phyloP scores from a whole-genome alignment of 2,329 filamentous ascomycete genomes.

The Bimuria novae-zelandiae region DNA sequence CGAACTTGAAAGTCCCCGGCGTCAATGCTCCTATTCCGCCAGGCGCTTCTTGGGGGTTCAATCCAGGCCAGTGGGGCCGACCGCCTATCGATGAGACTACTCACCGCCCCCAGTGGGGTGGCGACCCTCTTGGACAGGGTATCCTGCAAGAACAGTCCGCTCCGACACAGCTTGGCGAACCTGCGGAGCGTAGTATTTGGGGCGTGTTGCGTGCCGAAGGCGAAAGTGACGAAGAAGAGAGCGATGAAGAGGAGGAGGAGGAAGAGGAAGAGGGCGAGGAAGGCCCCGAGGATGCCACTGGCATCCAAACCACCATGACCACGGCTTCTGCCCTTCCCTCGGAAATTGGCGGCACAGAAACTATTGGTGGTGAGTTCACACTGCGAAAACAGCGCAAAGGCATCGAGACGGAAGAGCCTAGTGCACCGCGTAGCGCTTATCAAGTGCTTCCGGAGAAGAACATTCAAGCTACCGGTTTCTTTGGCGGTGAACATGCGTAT shows the following conservation, averaged over 20 bases:
- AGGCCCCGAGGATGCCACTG: conserved; percentile 58
- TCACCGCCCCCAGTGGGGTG: conserved; percentile 83
- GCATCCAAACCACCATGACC: conserved; percentile 72
- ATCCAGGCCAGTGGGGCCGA: conserved; percentile 94
- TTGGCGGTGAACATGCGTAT: conserved; percentile 92
- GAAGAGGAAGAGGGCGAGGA: conserved; percentile 67
- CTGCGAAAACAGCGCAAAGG: conserved; percentile 81
- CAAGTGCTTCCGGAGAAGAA: conserved; percentile 89
- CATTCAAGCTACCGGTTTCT: conserved; percentile 87
- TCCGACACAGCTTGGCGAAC: conserved; percentile 64
- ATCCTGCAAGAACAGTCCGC: conserved; percentile 65
- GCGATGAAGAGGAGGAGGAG: conserved; percentile 72
- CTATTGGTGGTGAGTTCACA: conserved; percentile 84
- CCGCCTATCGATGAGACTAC: conserved; percentile 90
- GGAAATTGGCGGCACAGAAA: conserved; percentile 76
- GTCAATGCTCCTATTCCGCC: conserved; percentile 90
- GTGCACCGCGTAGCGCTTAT: conserved; percentile 74
- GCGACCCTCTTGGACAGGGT: conserved; percentile 87
- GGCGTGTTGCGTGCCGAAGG: conserved; percentile 84
- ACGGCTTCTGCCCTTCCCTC: conserved; percentile 80
- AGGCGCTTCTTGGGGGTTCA: conserved; percentile 91
- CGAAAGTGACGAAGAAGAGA: conserved; percentile 70
- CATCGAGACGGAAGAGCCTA: conserved; percentile 83
- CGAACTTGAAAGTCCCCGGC: conserved; percentile 91
- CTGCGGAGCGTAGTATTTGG: conserved; percentile 87